phyloP scores from a whole-genome alignment of 768 basidiomycete genomes.

The Amanita rubescens region DNA sequence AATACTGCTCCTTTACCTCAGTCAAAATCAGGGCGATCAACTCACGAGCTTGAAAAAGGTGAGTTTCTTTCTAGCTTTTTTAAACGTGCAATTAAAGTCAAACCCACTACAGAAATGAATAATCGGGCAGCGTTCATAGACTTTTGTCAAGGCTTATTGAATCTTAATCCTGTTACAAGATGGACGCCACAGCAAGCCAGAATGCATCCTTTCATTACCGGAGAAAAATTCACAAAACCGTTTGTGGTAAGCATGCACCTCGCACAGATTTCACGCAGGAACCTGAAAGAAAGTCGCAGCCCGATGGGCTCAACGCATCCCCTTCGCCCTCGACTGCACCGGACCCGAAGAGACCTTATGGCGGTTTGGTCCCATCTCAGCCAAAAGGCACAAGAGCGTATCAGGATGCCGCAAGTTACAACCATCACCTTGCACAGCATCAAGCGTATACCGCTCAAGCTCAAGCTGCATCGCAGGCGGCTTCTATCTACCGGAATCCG shows the following conservation, averaged over 20 bases:
- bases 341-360: slow-evolving; percentile 86
- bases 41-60: slow-evolving; percentile 90
- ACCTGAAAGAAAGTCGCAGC: slow-evolving; percentile 27
- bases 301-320: slow-evolving; percentile 37
- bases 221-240: slow-evolving; percentile 88
- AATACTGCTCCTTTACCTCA: slow-evolving; percentile 91
- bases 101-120: slow-evolving; percentile 65
- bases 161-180: slow-evolving; percentile 89
- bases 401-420: slow-evolving; percentile 89
- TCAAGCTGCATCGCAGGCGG: slow-evolving; percentile 66
- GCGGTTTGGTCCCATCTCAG: slow-evolving; percentile 86
- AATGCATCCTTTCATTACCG: slow-evolving; percentile 95
- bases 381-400: slow-evolving; percentile 81
- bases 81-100: background rate
- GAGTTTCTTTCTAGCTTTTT: slow-evolving; percentile 13
- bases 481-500: slow-evolving; percentile 71
- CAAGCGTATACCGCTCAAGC: slow-evolving; percentile 89
- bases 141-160: slow-evolving; percentile 90
- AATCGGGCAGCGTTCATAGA: slow-evolving; percentile 94
- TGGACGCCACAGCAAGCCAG: slow-evolving; percentile 98
- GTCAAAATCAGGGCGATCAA: slow-evolving; percentile 68
- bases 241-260: slow-evolving; percentile 54
- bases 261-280: background rate
- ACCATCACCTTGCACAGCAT: slow-evolving; percentile 90
- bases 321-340: slow-evolving; percentile 23